phyloP scores from a whole-genome alignment of 2,329 filamentous ascomycete species.

The Colletotrichum sidae region DNA sequence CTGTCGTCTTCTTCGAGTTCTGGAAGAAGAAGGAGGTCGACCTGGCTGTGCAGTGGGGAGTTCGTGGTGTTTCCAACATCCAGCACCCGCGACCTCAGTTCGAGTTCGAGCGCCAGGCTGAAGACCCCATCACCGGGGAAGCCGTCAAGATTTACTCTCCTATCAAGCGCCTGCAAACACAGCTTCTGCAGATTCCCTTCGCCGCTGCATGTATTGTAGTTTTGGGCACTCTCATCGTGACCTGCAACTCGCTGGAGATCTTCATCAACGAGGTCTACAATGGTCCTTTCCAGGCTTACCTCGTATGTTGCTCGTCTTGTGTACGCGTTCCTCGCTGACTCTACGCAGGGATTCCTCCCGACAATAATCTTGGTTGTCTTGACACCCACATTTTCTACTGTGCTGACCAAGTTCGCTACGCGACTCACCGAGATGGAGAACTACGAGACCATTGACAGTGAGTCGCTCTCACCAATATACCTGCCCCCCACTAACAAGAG shows the following conservation, averaged over 20 bases:
- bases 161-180: constrained; percentile 78
- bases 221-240: constrained; percentile 84
- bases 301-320: constrained; percentile 66
- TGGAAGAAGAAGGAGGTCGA: constrained; percentile 96
- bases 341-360: constrained; percentile 80
- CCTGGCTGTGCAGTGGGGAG: constrained; percentile 87
- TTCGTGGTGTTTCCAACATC: constrained; percentile 84
- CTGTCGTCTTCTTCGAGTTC: constrained; percentile 90
- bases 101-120: constrained; percentile 78
- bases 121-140: constrained; percentile 87
- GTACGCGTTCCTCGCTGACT: constrained; percentile 13
- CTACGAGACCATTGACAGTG: constrained; percentile 84
- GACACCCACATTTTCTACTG: constrained; percentile 80
- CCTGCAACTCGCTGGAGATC: constrained; percentile 92
- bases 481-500: background rate
- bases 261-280: constrained; percentile 95
- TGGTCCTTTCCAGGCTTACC: constrained; percentile 85
- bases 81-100: constrained; percentile 84
- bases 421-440: constrained; percentile 87
- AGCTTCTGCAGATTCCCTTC: constrained; percentile 87
- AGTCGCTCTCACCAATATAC: constrained; percentile 22
- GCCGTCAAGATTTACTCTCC: constrained; percentile 80
- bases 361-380: constrained; percentile 87
- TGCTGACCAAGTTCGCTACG: constrained; percentile 82
- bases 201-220: constrained; percentile 77